Conservation (phyloP, 345 rosid genomes). For the Eucalyptus erythrocorys region DNA sequence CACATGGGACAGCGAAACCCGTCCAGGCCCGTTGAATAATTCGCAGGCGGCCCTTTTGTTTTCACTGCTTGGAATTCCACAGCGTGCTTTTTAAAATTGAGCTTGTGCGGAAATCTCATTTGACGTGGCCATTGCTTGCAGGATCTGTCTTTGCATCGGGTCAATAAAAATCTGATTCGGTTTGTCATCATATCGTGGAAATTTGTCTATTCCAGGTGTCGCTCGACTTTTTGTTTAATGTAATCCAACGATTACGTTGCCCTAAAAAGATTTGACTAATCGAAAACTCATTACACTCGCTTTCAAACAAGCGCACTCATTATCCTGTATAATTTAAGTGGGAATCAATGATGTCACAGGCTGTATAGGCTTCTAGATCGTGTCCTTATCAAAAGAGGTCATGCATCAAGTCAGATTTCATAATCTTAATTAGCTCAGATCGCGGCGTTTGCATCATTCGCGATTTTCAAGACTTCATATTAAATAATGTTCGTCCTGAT, state of each 20-base stretch:
- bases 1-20: background rate
- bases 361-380: background rate
- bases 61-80: background rate
- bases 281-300: background rate
- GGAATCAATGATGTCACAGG: background rate
- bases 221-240: background rate
- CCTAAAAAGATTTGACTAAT: background rate
- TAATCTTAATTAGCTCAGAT: background rate
- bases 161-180: background rate
- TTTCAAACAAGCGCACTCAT: background rate
- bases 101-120: background rate
- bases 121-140: background rate
- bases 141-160: background rate
- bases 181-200: background rate
- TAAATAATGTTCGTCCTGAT: background rate
- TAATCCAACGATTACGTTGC: background rate
- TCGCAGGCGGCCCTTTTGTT: background rate
- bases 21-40: background rate
- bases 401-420: background rate
- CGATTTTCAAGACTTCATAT: background rate
- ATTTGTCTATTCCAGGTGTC: background rate
- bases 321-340: background rate
- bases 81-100: background rate
- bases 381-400: background rate
- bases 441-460: background rate